A percentile compares a stretch with the other conserved stretches of the same genome.
Evolutionary conservation across 345 rosid genomes (phyloP).

Genomic region (Camelina hispida): DNA sequence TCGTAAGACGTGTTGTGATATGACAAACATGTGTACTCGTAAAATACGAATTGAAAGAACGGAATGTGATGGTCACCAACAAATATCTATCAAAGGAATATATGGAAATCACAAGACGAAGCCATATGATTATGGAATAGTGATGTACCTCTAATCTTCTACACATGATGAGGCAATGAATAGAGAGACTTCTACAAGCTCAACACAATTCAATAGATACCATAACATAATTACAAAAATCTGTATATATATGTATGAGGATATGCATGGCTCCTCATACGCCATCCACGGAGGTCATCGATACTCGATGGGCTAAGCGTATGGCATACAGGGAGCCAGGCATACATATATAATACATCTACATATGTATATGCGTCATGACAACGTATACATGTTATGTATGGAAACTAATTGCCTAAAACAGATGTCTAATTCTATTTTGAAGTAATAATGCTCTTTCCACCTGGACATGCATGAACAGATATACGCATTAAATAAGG

Average conservation of each 20-base stretch:
- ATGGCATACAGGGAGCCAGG: conserved; percentile 99
- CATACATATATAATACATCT: conserved; percentile 49
- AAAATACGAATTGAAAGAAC: conserved; percentile 39
- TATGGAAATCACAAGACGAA: conserved; percentile 21
- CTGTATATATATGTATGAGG: conserved; percentile 26
- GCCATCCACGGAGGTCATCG: conserved; percentile 94
- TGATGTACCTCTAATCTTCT: conserved; percentile 26
- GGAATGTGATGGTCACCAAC: conserved; percentile 32
- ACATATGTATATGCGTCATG: conserved; percentile 10
- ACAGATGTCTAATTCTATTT: conserved; percentile 13
- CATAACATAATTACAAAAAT: conserved; percentile 11
- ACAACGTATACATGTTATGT: conserved; percentile 19
- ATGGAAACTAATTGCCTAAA: conserved; percentile 23
- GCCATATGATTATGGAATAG: not conserved
- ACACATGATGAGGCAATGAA: conserved; percentile 15
- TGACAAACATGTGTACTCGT: conserved; percentile 36
- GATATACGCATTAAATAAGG: conserved; percentile 25
- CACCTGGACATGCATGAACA: conserved; percentile 38
- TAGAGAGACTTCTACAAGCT: conserved; percentile 11
- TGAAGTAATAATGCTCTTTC: conserved; percentile 17
- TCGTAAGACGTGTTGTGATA: conserved; percentile 44
- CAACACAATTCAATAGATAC: conserved; percentile 15
- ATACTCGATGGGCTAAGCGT: conserved; percentile 61
- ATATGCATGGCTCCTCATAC: conserved; percentile 99
- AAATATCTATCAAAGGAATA: conserved; percentile 33